Conservation (phyloP, 2,329 filamentous ascomycete species). For the Nectriaceae sp. region DNA sequence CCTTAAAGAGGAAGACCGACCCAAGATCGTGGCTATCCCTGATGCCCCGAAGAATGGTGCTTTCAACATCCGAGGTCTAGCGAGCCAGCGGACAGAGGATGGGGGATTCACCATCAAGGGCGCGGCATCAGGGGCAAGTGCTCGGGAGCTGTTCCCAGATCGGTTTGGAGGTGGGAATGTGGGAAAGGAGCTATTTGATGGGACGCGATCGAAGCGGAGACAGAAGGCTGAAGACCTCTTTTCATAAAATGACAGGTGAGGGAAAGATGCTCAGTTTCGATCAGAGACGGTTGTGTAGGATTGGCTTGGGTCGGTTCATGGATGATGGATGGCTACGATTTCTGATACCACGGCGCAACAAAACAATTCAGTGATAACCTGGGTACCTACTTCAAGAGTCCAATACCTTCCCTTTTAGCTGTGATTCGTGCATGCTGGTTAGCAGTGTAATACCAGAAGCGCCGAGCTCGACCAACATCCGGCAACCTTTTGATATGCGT, state of each 20-base stretch:
- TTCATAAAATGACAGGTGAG: conserved; percentile 42
- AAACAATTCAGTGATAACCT: too few relatives aligned
- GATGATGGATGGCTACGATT: conserved; percentile 23
- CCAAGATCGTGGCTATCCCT: conserved; percentile 62
- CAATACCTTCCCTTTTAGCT: too few relatives aligned
- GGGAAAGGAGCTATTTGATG: conserved; percentile 69
- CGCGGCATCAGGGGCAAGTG: conserved; percentile 45
- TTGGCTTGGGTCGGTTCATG: conserved; percentile 13
- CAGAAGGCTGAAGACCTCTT: conserved; percentile 76
- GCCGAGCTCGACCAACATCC: too few relatives aligned
- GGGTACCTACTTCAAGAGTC: too few relatives aligned
- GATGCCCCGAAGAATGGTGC: conserved; percentile 40
- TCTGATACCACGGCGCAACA: conserved; percentile 30
- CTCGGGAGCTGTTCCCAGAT: conserved; percentile 69
- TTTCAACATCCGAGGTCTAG: conserved; percentile 63
- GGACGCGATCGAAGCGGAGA: conserved; percentile 53
- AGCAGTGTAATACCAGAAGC: too few relatives aligned
- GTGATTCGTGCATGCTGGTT: too few relatives aligned
- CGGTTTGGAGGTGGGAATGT: conserved; percentile 59
- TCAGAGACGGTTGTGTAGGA: too few relatives aligned
- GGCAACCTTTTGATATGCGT: too few relatives aligned
- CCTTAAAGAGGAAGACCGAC: conserved; percentile 39
- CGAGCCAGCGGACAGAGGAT: conserved; percentile 46
- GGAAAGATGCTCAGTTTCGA: too few relatives aligned
- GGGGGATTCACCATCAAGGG: conserved; percentile 69